These are phyloP conservation scores for Bothriochloa decipiens DNA, from an alignment of 176 grass and related monocot species.

Conservation along the genomic window DNA sequence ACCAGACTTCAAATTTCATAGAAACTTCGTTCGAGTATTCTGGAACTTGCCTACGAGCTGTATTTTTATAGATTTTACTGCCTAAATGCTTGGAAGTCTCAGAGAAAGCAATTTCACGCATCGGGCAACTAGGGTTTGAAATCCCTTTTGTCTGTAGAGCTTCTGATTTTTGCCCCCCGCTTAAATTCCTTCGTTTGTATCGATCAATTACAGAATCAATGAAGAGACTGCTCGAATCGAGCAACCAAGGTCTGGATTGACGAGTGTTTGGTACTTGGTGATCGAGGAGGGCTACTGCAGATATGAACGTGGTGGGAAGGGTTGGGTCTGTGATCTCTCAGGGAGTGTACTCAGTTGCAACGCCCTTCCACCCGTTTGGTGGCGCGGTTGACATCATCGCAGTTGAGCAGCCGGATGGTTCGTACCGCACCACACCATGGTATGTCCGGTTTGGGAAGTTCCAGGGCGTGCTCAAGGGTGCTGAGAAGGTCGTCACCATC, in stretches of 20 bases:
- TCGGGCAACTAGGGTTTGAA: background rate
- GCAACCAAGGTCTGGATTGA: background rate
- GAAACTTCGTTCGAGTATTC: background rate
- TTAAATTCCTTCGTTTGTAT: background rate
- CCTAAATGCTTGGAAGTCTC: background rate
- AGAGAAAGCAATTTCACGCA: background rate
- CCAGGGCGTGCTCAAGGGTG: slow-evolving; percentile 92
- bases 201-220: slow-evolving; percentile 41
- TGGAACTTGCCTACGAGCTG: background rate
- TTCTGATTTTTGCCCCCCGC: background rate
- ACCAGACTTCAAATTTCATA: background rate
- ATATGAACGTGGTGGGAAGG: slow-evolving; percentile 92
- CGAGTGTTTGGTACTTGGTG: slow-evolving; percentile 36
- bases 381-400: slow-evolving; percentile 93
- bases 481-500: slow-evolving; percentile 92
- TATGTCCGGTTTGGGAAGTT: slow-evolving; percentile 99
- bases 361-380: slow-evolving; percentile 95
- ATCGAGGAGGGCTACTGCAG: slow-evolving; percentile 19
- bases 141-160: background rate
- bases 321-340: slow-evolving; percentile 90
- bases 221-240: slow-evolving; percentile 8
- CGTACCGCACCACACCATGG: slow-evolving; percentile 94
- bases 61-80: background rate
- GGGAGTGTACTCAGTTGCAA: slow-evolving; percentile 95
- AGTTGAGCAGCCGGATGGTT: slow-evolving; percentile 94